A percentile compares a stretch with the other conserved stretches of the same genome.
These are phyloP conservation scores for Tetracentron sinense DNA, from an alignment of 164 flowering plant species.

Conservation along the genomic window DNA sequence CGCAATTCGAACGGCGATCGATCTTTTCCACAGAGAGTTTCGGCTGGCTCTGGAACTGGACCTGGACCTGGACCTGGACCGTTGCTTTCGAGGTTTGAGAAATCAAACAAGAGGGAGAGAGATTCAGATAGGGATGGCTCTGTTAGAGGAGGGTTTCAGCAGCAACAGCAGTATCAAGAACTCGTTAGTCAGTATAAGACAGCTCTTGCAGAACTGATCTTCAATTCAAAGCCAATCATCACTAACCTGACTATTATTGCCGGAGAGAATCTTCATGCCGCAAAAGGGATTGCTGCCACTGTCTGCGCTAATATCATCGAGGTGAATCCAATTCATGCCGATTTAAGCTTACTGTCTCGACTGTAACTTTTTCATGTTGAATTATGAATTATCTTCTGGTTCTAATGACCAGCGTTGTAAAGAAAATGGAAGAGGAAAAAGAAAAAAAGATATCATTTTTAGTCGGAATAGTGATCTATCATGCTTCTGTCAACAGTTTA, in stretches of 20 bases:
- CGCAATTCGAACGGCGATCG: slow-evolving; percentile 30
- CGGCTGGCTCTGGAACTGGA: slow-evolving; percentile 8
- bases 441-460: background rate
- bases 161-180: slow-evolving; percentile 56
- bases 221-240: slow-evolving; percentile 94
- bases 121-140: slow-evolving; percentile 35
- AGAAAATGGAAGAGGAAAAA: background rate
- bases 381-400: slow-evolving; percentile 1
- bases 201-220: slow-evolving; percentile 83
- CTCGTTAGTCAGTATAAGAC: slow-evolving; percentile 79
- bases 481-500: no score
- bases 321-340: slow-evolving; percentile 56
- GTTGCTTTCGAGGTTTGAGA: slow-evolving; percentile 27
- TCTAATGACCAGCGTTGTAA: background rate
- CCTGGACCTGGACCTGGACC: slow-evolving; percentile 8
- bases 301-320: slow-evolving; percentile 76
- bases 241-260: slow-evolving; percentile 95
- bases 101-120: slow-evolving; percentile 29
- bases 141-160: slow-evolving; percentile 26
- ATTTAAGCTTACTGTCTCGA: slow-evolving; percentile 14
- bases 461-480: background rate
- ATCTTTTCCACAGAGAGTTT: slow-evolving; percentile 28
- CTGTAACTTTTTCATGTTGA: slow-evolving; percentile 13
- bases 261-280: slow-evolving; percentile 81
- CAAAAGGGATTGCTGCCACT: slow-evolving; percentile 71